Percentiles rank a stretch among this genome's conserved stretches.
These are phyloP conservation scores for Cytospora paraplurivora DNA, from an alignment of 2,329 filamentous ascomycete genomes.

Conservation along the genomic window DNA sequence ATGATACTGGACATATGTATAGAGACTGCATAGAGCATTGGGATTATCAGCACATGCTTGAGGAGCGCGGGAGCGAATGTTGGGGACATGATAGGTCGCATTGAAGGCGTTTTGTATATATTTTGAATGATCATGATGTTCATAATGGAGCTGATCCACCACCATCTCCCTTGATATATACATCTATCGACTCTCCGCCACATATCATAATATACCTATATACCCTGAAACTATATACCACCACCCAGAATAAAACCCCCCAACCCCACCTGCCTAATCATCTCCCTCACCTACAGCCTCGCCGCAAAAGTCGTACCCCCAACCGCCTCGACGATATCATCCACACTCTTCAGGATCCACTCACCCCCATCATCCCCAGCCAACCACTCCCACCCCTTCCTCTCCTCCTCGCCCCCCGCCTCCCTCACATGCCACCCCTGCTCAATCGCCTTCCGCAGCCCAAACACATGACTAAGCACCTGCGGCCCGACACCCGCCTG, in stretches of 20 bases:
- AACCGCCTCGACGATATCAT: conserved; percentile 48
- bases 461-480: conserved; percentile 80
- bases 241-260: too few relatives aligned
- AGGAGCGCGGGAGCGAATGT: too few relatives aligned
- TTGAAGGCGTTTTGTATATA: too few relatives aligned
- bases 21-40: neutral
- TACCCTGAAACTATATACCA: too few relatives aligned
- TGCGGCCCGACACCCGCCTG: conserved; percentile 84
- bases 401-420: conserved; percentile 34
- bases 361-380: conserved; percentile 49
- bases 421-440: conserved; percentile 26
- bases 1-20: neutral
- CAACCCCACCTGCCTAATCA: neutral
- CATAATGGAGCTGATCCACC: too few relatives aligned
- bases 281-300: conserved; percentile 32
- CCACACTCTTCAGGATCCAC: conserved; percentile 50
- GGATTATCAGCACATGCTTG: neutral
- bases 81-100: too few relatives aligned
- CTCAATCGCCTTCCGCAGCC: conserved; percentile 73
- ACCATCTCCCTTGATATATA: too few relatives aligned
- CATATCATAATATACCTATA: too few relatives aligned
- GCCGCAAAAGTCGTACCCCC: conserved; percentile 44
- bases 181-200: too few relatives aligned
- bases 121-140: too few relatives aligned
- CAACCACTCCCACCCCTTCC: conserved; percentile 45